A percentile compares a stretch with the other conserved stretches of the same genome.
phyloP scores from a whole-genome alignment of 1,284 basidiomycete genomes.

The Cutaneotrichosporon mucoides region DNA sequence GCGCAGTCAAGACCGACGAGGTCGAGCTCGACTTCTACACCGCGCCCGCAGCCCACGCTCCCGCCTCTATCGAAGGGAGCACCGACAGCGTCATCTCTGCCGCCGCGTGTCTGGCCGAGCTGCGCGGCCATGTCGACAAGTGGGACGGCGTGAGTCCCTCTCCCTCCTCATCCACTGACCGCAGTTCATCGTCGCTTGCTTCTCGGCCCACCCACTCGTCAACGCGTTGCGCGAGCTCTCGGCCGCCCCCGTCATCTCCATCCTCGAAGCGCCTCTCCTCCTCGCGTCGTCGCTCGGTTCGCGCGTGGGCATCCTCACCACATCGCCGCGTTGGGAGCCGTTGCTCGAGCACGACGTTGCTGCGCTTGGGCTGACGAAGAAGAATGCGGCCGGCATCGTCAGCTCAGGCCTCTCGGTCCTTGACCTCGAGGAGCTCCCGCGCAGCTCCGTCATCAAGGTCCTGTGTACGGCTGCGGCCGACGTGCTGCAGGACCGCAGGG shows the following conservation, averaged over 20 bases:
- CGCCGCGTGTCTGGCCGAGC: conserved; percentile 37
- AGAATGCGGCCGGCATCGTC: conserved; percentile 50
- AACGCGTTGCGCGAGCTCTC: conserved; percentile 49
- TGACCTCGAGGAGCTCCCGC: conserved; percentile 50
- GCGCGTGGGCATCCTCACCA: conserved; percentile 55
- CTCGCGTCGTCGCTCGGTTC: conserved; percentile 34
- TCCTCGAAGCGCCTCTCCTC: conserved; percentile 55
- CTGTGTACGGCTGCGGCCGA: conserved; percentile 41
- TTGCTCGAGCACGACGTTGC: conserved; percentile 49
- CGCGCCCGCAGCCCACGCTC: conserved; percentile 44
- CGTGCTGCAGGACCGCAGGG: conserved; percentile 36
- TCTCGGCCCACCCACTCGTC: conserved; percentile 55
- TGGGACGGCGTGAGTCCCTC: conserved; percentile 27
- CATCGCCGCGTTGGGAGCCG: conserved; percentile 53
- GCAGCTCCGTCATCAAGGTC: conserved; percentile 44
- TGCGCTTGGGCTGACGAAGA: conserved; percentile 32
- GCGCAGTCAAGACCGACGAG: background rate
- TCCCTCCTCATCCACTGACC: conserved; percentile 11
- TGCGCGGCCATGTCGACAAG: conserved; percentile 13
- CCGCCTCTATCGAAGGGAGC: conserved; percentile 51
- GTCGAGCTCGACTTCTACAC: conserved; percentile 48
- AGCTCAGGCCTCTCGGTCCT: conserved; percentile 52
- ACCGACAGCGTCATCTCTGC: conserved; percentile 50
- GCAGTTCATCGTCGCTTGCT: conserved; percentile 54
- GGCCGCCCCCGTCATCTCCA: conserved; percentile 50